Base-by-base conservation (phyloP, 2,329 filamentous ascomycete genomes). In the Cercospora sojina region DNA sequence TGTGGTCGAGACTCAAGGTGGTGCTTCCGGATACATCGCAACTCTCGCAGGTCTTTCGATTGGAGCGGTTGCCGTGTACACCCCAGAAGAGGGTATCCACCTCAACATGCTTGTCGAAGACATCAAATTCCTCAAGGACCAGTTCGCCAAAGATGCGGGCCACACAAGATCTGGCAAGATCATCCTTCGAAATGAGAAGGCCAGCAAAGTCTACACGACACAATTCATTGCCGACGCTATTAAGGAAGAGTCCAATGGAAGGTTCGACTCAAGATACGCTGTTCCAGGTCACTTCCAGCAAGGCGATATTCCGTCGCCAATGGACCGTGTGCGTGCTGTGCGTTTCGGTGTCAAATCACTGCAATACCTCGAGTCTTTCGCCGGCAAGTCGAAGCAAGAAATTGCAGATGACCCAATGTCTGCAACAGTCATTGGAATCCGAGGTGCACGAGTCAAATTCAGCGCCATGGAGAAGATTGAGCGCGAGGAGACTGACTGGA, bases 1-100 rank as follows among this genome's bases (percentile, higher is more conserved):
- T 80, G 93, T 99, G 62, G 94, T 99, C 63, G 95, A 99, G 82
- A 98, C 95, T 0, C 95, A 99, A 81, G 95, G 95, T 74, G 95
- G 95, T 38, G 89, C 91, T 65, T 97, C 92, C 4, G 95, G 95
- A 20, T 99, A 98, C 79, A 87, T 98, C 67, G 94, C 94, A 29
- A 96, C 92, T 0, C 86, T 97, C 64, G 93, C 91, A 13, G 95
- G 94, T 59, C 87, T 99, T 13, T 88, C 90, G n/a, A 92, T 98
- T 16, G 95, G 95, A 64, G 95, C 95, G 8, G 86, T 91, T 13
- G 93, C 94, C 0, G 93, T 98, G 12, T 99, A 99, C 80, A 98
- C 94, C 5, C 95, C 95, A 1, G 95, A 99, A 80, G 93, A 99
- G 80, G 95, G 95, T 6, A 92, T 99, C 80, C 91, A 90, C 77